A percentile compares a stretch with the other conserved stretches of the same genome.
Conservation (phyloP, 1,284 basidiomycete genomes). For the Marasmius oreades region DNA sequence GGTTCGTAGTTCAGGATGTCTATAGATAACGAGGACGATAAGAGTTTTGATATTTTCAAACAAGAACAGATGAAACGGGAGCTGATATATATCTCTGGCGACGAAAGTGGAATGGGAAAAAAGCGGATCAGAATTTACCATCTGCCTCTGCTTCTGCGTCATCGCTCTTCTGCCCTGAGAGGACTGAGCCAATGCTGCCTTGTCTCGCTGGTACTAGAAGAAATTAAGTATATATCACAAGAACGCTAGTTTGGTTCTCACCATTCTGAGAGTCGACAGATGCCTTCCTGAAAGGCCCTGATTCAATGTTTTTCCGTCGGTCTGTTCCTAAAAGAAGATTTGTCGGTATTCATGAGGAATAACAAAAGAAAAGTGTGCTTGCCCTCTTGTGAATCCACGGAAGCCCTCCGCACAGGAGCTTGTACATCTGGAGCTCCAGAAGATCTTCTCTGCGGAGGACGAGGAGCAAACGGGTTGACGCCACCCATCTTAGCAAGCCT, state of each 20-base stretch:
- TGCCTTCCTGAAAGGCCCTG: not conserved
- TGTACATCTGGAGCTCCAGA: slow-evolving; percentile 12
- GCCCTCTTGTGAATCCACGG: slow-evolving; percentile 16
- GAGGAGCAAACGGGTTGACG: slow-evolving; percentile 53
- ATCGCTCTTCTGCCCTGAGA: not conserved
- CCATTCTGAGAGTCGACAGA: not conserved
- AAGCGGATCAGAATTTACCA: not conserved
- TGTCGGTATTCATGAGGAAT: slow-evolving; percentile 40
- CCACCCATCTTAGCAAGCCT: slow-evolving; percentile 63
- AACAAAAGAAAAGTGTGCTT: not conserved
- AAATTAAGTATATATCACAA: slow-evolving; percentile 7
- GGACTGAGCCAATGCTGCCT: not conserved
- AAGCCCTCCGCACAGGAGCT: slow-evolving; percentile 22
- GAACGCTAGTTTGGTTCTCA: not conserved
- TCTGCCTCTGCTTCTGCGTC: not conserved
- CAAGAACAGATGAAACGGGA: too few relatives aligned
- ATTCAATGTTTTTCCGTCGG: not conserved
- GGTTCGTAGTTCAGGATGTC: too few relatives aligned
- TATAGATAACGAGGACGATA: too few relatives aligned
- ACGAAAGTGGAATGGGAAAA: not conserved
- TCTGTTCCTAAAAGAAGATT: slow-evolving; percentile 25
- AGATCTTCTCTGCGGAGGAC: slow-evolving; percentile 31
- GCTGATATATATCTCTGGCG: too few relatives aligned
- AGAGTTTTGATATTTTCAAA: too few relatives aligned
- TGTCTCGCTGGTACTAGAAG: slow-evolving; percentile 1